Percentiles rank a stretch among this genome's conserved stretches.
These are phyloP conservation scores for Kwoniella shivajii DNA, from an alignment of 1,284 basidiomycete genomes.

Conservation along the genomic window DNA sequence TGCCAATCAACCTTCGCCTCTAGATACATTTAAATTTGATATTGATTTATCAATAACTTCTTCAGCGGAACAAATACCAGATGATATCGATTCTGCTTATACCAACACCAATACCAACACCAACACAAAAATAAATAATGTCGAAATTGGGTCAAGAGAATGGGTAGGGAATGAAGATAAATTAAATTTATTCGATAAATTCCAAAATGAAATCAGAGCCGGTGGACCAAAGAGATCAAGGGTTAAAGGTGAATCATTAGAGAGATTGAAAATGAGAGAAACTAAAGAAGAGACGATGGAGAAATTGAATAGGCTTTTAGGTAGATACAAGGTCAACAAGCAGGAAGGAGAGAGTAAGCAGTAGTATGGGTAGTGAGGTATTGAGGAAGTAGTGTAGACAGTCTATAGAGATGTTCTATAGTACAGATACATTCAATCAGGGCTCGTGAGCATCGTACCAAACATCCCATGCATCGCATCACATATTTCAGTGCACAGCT, in stretches of 20 bases:
- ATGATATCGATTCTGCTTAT: too few relatives aligned
- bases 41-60: slow-evolving; percentile 25
- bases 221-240: slow-evolving; percentile 17
- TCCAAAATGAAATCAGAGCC: background rate
- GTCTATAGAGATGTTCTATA: too few relatives aligned
- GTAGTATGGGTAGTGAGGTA: background rate
- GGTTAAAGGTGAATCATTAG: slow-evolving; percentile 11
- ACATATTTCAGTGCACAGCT: too few relatives aligned
- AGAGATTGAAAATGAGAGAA: slow-evolving; percentile 9
- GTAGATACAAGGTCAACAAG: slow-evolving; percentile 51
- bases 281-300: slow-evolving; percentile 3
- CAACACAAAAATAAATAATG: too few relatives aligned
- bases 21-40: slow-evolving; percentile 44
- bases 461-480: too few relatives aligned
- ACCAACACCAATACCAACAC: too few relatives aligned
- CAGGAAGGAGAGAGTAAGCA: slow-evolving; percentile 23
- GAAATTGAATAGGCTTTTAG: slow-evolving; percentile 23
- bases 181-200: background rate
- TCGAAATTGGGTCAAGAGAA: slow-evolving; percentile 17
- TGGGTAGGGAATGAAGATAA: slow-evolving; percentile 27
- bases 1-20: slow-evolving; percentile 29
- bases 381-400: background rate
- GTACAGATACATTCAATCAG: too few relatives aligned
- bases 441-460: too few relatives aligned
- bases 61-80: too few relatives aligned